phyloP scores from a whole-genome alignment of 2,329 filamentous ascomycete genomes.

The Sordariomycetes sp. region DNA sequence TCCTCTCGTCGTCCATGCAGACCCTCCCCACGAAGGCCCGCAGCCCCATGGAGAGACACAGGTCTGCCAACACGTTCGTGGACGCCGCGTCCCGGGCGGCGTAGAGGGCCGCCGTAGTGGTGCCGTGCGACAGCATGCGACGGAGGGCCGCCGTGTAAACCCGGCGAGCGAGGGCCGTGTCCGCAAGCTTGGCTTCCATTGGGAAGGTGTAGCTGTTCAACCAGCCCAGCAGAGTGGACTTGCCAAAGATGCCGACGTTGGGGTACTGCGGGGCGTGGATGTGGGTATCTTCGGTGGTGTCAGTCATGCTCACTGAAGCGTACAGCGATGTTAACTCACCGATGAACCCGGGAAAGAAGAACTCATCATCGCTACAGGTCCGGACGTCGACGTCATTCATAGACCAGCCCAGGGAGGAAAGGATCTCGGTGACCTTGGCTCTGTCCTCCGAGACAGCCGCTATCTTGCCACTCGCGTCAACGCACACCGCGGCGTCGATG shows the following conservation, averaged over 20 bases:
- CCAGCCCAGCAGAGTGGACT: constrained; percentile 88
- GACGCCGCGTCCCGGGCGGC: constrained; percentile 78
- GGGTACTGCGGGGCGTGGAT: constrained; percentile 93
- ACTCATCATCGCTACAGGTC: constrained; percentile 38
- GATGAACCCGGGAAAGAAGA: constrained; percentile 79
- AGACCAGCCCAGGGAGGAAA: constrained; percentile 34
- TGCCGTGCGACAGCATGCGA: constrained; percentile 78
- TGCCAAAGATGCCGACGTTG: constrained; percentile 89
- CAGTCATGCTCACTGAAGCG: constrained; percentile 10
- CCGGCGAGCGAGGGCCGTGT: constrained; percentile 48
- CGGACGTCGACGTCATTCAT: constrained; percentile 24
- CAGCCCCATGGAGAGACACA: constrained; percentile 73
- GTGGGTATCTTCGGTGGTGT: constrained; percentile 63
- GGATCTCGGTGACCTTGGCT: constrained; percentile 19
- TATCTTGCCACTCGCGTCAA: constrained; percentile 39
- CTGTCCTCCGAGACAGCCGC: constrained; percentile 30
- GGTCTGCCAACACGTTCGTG: constrained; percentile 82
- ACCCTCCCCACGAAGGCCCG: constrained; percentile 84
- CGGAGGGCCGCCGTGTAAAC: constrained; percentile 73
- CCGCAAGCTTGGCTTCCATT: constrained; percentile 66
- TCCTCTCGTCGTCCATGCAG: constrained; percentile 71
- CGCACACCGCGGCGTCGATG: constrained; percentile 37
- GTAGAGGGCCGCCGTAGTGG: constrained; percentile 90
- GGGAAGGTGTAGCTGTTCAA: constrained; percentile 92
- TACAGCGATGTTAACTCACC: constrained; percentile 32